Evolutionary conservation across 2,329 filamentous ascomycete genomes (phyloP), one percentile per base, ranked within the genome.

Genomic region (Rhynchosporium secalis): DNA sequence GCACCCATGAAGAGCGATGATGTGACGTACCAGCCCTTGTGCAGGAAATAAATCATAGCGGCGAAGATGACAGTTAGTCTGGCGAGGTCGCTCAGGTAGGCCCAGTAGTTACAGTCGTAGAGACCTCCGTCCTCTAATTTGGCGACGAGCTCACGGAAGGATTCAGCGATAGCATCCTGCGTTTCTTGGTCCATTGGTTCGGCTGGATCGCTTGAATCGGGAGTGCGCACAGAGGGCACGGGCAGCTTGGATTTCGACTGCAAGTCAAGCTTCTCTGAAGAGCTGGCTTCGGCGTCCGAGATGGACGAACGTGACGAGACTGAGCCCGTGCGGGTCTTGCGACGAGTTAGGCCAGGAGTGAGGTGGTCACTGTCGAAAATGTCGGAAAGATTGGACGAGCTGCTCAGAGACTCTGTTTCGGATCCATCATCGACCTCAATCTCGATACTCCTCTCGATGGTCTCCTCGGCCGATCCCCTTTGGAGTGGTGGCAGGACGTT

Each of bases 401-500:
- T 46, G 60, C 77, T 75, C 31, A 77, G 36, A 12, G 36, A 56
- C 41, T 60, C 58, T 12, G 43, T 28, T 15, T 58, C 43, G 7
- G 40, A 8, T 47, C 45, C 48, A 3, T 36, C 13, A 81, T 80
- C 33, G 40, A 92, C 45, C 28, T 31, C 38, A 36, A 59, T 28
- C 29, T 59, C 59, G n/a, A 56, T 46, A 10, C 33, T 36, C 33
- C 9, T 36, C 33, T 36, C 9, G 33, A 10, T n/a, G 13, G 55
- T 33, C 13, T 59, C 57, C 36, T 64, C 60, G n/a, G 29, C 47
- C 33, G 47, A 5, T 33, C 51, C 61, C 63, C 92, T 91, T 74
- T 96, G 93, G 56, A 97, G 92, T 0, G 93, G 93, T 4, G 94
- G 92, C 10, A 90, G 72, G 73, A 96, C 94, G 76, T 96, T 96